Evolutionary conservation across 2,329 filamentous ascomycete genomes (phyloP).

Genomic region (Nemania abortiva): DNA sequence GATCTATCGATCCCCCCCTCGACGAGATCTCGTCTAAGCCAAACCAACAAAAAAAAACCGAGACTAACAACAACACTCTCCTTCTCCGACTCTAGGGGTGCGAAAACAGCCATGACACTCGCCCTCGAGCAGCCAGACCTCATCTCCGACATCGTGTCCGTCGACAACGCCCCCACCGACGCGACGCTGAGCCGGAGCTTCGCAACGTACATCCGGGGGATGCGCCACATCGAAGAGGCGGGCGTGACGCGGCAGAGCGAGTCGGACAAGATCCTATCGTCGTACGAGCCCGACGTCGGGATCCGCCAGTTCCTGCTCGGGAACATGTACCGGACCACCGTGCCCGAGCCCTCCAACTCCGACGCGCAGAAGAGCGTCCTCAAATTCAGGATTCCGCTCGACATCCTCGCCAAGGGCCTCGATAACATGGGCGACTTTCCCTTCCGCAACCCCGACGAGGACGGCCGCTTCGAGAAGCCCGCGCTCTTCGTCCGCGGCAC

Average conservation of each 20-base stretch:
- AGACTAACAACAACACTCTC: background rate
- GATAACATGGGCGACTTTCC: slow-evolving; percentile 89
- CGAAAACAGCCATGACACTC: slow-evolving; percentile 91
- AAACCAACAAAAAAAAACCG: background rate
- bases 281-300: slow-evolving; percentile 79
- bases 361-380: slow-evolving; percentile 54
- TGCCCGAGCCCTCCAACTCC: slow-evolving; percentile 46
- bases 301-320: slow-evolving; percentile 93
- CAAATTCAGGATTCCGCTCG: slow-evolving; percentile 82
- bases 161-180: slow-evolving; percentile 93
- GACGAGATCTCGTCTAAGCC: background rate
- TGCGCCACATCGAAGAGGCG: slow-evolving; percentile 82
- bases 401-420: slow-evolving; percentile 74
- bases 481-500: slow-evolving; percentile 86
- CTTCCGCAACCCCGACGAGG: slow-evolving; percentile 76
- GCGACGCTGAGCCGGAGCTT: slow-evolving; percentile 81
- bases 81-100: slow-evolving; percentile 65
- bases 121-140: slow-evolving; percentile 77
- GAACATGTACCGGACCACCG: slow-evolving; percentile 73
- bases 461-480: slow-evolving; percentile 76
- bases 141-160: slow-evolving; percentile 79
- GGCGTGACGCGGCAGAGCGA: slow-evolving; percentile 77
- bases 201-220: slow-evolving; percentile 81
- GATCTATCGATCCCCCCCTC: background rate
- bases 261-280: slow-evolving; percentile 81